Base-by-base conservation (phyloP, 2,329 filamentous ascomycete species). In the Ascochyta pisi region DNA sequence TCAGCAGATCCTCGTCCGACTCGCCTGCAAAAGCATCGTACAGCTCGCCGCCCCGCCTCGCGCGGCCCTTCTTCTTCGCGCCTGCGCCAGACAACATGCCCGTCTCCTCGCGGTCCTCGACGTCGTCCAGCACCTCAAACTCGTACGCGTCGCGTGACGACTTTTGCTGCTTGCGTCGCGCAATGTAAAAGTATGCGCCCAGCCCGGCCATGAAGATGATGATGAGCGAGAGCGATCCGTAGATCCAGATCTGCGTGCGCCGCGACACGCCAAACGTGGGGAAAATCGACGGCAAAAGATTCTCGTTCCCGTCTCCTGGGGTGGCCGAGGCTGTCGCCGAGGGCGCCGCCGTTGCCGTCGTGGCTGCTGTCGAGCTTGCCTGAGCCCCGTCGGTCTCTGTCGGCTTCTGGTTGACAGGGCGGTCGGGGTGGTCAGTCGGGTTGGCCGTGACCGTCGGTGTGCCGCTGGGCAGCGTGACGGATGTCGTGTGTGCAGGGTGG, bases 11-110 rank as follows among this genome's bases (percentile, higher is more conserved):
- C 51, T 91, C 89, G 54, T 95, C 93, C 54, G 94, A 94, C 48
- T 92, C 94, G 15, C 91, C 93, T 0, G 95, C 95, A 82, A 99
- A 99, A 4, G 95, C 95, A 80, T 99, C 95, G 74, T 99, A 99
- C 40, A 99, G 79, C 79, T 98, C 94, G 26, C 94, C 92, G 2
- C 92, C 95, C 19, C 91, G 81, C 62, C 81, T 74, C 77, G 83
- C 65, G 62, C 84, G 82, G 54, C 81, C 79, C 26, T 52, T 52
- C 16, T 78, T 81, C 76, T 55, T 61, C 19, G 72, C 70, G 31
- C 65, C 67, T 16, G 67, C 64, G 29, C 72, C 58, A 70, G 78
- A 67, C 22, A 76, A 56, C 65, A 75, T 64, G 57, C 77, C 77
- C 78, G 83, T 73, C 82, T 64, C 87, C 81, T 79, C 79, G n/a